phyloP scores from a whole-genome alignment of 495 filamentous ascomycete genomes.

The Cercophora scortea region DNA sequence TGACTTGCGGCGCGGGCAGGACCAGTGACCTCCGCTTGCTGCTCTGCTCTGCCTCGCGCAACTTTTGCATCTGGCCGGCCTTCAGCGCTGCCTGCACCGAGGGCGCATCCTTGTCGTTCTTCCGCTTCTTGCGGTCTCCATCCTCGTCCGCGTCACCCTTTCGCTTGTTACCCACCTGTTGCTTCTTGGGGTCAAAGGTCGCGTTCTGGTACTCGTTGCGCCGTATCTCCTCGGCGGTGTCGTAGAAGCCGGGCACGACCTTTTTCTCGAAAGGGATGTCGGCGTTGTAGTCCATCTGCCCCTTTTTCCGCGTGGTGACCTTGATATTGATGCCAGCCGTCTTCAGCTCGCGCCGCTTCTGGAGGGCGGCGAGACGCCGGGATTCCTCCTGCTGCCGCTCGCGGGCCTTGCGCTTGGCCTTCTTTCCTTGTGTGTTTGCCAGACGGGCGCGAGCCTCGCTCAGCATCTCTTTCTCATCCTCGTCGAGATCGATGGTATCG shows the following conservation, averaged over 20 bases:
- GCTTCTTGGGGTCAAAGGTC: conserved; percentile 88
- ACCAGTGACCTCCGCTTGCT: conserved; percentile 77
- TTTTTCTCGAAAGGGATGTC: conserved; percentile 97
- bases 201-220: conserved; percentile 83
- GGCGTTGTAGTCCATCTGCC: conserved; percentile 99
- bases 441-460: conserved; percentile 93
- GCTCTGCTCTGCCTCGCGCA: conserved; percentile 92
- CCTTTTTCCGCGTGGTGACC: conserved; percentile 82
- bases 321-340: conserved; percentile 98
- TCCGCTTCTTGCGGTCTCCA: conserved; percentile 72
- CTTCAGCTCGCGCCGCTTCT: conserved; percentile 94
- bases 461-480: conserved; percentile 99
- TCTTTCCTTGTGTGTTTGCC: conserved; percentile 97
- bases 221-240: conserved; percentile 71
- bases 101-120: conserved; percentile 71
- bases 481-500: conserved; percentile 95
- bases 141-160: conserved; percentile 86
- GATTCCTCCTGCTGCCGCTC: conserved; percentile 95
- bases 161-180: conserved; percentile 90
- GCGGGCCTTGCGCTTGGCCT: conserved; percentile 95
- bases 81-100: conserved; percentile 84
- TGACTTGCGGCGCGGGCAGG: conserved; percentile 82
- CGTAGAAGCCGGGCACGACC: conserved; percentile 84
- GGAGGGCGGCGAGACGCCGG: conserved; percentile 75
- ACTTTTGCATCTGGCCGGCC: conserved; percentile 91